A percentile compares a stretch with the other conserved stretches of the same genome.
phyloP scores from a whole-genome alignment of 306 rosid species.

The Vigna radiata region DNA sequence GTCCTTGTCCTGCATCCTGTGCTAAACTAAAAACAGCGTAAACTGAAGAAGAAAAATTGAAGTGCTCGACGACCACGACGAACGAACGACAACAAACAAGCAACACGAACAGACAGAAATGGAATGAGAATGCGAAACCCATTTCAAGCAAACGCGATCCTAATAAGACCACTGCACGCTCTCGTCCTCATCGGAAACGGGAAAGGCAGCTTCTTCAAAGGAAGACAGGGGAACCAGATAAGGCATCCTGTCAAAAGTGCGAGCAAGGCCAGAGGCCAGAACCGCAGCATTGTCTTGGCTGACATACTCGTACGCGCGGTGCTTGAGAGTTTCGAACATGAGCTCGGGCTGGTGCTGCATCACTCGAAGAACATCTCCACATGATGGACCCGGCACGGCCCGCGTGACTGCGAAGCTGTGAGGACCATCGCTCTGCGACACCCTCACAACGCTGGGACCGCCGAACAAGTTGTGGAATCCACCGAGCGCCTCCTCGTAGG shows the following conservation, averaged over 20 bases:
- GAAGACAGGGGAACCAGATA: slow-evolving; percentile 53
- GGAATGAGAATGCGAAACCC: background rate
- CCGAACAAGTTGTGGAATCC: slow-evolving; percentile 95
- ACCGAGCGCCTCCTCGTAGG: slow-evolving; percentile 99
- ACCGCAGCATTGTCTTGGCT: slow-evolving; percentile 47
- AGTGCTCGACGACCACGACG: slow-evolving; percentile 42
- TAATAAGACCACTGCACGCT: slow-evolving; percentile 62
- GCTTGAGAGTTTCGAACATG: slow-evolving; percentile 97
- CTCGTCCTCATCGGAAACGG: slow-evolving; percentile 56
- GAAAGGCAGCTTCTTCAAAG: slow-evolving; percentile 51
- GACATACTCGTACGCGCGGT: slow-evolving; percentile 63
- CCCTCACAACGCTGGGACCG: slow-evolving; percentile 91
- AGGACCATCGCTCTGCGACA: slow-evolving; percentile 89
- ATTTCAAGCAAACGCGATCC: slow-evolving; percentile 54
- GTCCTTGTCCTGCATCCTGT: slow-evolving; percentile 39
- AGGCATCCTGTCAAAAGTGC: slow-evolving; percentile 79
- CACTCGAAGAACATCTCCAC: slow-evolving; percentile 86
- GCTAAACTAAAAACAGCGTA: slow-evolving; percentile 27
- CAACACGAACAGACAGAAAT: background rate
- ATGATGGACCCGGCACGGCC: slow-evolving; percentile 79
- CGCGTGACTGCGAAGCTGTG: slow-evolving; percentile 92
- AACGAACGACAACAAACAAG: background rate
- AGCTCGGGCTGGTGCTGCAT: slow-evolving; percentile 99
- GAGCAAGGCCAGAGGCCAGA: slow-evolving; percentile 60
- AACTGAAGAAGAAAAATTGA: background rate